phyloP scores from a whole-genome alignment of 768 basidiomycete genomes.

The Podaxis pistillaris region DNA sequence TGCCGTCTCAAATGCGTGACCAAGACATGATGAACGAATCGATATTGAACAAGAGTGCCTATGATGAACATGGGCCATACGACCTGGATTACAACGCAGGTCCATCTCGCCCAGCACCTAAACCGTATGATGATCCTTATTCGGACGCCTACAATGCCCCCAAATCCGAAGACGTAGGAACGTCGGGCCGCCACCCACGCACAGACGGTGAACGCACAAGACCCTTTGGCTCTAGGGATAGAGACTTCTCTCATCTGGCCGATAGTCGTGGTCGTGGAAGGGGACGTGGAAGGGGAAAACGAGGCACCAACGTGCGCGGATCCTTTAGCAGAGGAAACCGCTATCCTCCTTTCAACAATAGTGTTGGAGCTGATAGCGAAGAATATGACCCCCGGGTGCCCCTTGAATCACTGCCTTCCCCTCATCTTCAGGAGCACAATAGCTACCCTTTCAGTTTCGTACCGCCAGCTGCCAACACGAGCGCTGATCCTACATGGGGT shows the following conservation, averaged over 20 bases:
- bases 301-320: constrained; percentile 15
- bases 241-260: neutral
- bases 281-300: constrained; percentile 33
- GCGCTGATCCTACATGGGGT: constrained; percentile 4
- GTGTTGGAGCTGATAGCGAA: neutral
- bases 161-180: constrained; percentile 17
- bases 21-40: constrained; percentile 49
- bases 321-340: neutral
- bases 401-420: neutral
- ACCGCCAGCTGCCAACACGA: neutral
- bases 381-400: constrained; percentile 15
- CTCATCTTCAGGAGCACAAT: constrained; percentile 6
- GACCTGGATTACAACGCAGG: constrained; percentile 61
- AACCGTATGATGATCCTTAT: constrained; percentile 82
- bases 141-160: constrained; percentile 42
- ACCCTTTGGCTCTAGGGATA: neutral
- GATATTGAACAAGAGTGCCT: constrained; percentile 56
- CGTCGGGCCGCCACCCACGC: neutral
- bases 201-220: neutral
- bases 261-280: constrained; percentile 26
- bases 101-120: constrained; percentile 61
- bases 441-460: neutral
- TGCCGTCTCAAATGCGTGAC: constrained; percentile 50
- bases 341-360: neutral
- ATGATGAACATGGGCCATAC: constrained; percentile 66